phyloP scores from a whole-genome alignment of 192 early-diverging fungal species.

The Phycomyces blakesleeanus region DNA sequence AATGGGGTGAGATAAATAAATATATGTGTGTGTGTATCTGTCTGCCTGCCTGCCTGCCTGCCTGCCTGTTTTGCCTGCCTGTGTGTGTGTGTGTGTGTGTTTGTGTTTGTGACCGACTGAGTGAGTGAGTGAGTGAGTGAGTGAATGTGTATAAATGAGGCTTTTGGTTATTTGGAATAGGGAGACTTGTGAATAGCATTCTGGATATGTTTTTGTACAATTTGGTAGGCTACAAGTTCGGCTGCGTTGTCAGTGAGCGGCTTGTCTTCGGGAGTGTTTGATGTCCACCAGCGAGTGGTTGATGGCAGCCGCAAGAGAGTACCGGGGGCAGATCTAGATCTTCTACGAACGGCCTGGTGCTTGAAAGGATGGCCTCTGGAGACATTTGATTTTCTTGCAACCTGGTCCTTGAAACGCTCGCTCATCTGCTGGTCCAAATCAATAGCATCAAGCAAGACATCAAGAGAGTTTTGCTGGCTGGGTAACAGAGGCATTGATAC shows the following conservation, averaged over 20 bases:
- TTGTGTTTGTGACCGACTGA: background rate
- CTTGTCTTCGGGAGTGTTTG: background rate
- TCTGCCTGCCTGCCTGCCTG: too few relatives aligned
- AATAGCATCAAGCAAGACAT: conserved; percentile 26
- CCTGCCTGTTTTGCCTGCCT: too few relatives aligned
- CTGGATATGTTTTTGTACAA: conserved; percentile 19
- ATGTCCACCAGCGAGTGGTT: conserved; percentile 8
- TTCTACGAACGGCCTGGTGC: background rate
- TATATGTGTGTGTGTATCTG: too few relatives aligned
- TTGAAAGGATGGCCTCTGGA: background rate
- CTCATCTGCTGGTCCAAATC: conserved; percentile 31
- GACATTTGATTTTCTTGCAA: conserved; percentile 3
- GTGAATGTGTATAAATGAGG: too few relatives aligned
- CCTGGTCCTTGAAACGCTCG: conserved; percentile 19
- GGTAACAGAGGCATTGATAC: conserved; percentile 7
- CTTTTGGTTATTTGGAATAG: too few relatives aligned
- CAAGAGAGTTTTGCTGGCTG: conserved; percentile 15
- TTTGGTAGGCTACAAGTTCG: conserved; percentile 10
- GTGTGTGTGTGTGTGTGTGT: background rate
- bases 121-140: background rate
- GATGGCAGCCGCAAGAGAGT: background rate
- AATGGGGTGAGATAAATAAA: too few relatives aligned
- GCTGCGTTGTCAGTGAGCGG: background rate
- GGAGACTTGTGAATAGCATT: background rate
- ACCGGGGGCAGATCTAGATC: conserved; percentile 20